Base-by-base conservation (phyloP, 345 rosid species). In the Pseudoturritis turrita region DNA sequence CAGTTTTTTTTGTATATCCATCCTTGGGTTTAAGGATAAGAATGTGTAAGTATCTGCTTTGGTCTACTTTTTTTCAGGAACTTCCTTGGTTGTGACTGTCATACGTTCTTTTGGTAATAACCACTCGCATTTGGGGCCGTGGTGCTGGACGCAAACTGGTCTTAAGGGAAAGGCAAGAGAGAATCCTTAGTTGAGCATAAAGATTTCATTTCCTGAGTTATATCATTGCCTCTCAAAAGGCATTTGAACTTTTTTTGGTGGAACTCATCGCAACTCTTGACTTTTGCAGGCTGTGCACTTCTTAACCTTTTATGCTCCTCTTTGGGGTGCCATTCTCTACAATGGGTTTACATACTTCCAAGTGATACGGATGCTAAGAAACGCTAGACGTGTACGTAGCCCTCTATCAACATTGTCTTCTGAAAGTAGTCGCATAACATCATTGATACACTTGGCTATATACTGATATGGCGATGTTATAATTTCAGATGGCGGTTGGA, bases 321-420 rank as follows among this genome's bases (percentile, higher is more conserved):
- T 94, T 23, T 94, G 97, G 98, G 94, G 92, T 36, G 97, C 98
- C 54, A 94, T 94, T 77, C 89, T 94, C 68, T 94, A 90, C 88
- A 94, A 94, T 71, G 98, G 96, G 58, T 79, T 86, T 81, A 89
- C 92, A 8, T 94, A 94, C 73, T 83, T 91, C 73, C 98, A 94
- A 81, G 98, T 94, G 77, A 94, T 90, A 69, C 87, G 97, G 60
- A 94, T 94, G 98, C 83, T 90, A 61, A 88, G 89, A 81, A 94
- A 94, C 56, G 98, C 91, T 31, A 87, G 94, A 44, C 97, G 89
- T 28, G 98, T 94, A 88, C 25, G 92, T 69, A 31, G 2, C 19
- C 31, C 10, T 31, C 17, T 15, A 40, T 63, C 50, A 11, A 25
- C 10, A 18, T 56, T 33, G 11, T 53, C 47, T 51, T 65, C 37